Evolutionary conservation across 768 basidiomycete species (phyloP).

Genomic region (Collybia nuda): DNA sequence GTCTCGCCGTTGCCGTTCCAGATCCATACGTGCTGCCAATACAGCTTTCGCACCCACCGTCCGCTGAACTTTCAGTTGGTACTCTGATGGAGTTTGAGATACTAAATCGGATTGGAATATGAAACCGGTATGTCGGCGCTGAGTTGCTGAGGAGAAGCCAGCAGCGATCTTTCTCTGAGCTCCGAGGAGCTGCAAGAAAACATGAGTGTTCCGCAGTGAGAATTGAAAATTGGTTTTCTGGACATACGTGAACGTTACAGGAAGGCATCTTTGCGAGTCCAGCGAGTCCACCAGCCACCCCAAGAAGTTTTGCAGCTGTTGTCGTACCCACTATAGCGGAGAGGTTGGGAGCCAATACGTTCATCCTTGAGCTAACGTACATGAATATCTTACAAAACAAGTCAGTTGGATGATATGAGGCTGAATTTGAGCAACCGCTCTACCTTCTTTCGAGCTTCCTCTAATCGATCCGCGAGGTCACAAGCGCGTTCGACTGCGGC

Average conservation of each 20-base stretch:
- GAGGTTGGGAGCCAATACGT: slow-evolving; percentile 96
- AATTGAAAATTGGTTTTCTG: neutral
- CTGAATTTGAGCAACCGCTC: slow-evolving; percentile 2
- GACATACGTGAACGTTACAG: slow-evolving; percentile 89
- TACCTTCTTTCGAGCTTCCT: slow-evolving; percentile 89
- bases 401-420: slow-evolving; percentile 1
- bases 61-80: slow-evolving; percentile 88
- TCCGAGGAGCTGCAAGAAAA: slow-evolving; percentile 71
- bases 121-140: slow-evolving; percentile 93
- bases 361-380: slow-evolving; percentile 99
- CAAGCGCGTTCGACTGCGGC: slow-evolving; percentile 80
- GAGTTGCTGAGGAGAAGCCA: slow-evolving; percentile 86
- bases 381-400: slow-evolving; percentile 77
- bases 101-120: slow-evolving; percentile 93
- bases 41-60: slow-evolving; percentile 92
- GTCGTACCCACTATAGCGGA: slow-evolving; percentile 98
- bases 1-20: slow-evolving; percentile 81
- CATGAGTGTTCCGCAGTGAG: neutral
- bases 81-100: slow-evolving; percentile 82
- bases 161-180: slow-evolving; percentile 91
- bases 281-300: slow-evolving; percentile 91
- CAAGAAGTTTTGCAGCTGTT: slow-evolving; percentile 96
- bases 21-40: slow-evolving; percentile 89
- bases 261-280: slow-evolving; percentile 93
- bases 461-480: slow-evolving; percentile 84